Evolutionary conservation across 352 stramenopile genomes (phyloP).

Genomic region (Globisporangium iwayamae): DNA sequence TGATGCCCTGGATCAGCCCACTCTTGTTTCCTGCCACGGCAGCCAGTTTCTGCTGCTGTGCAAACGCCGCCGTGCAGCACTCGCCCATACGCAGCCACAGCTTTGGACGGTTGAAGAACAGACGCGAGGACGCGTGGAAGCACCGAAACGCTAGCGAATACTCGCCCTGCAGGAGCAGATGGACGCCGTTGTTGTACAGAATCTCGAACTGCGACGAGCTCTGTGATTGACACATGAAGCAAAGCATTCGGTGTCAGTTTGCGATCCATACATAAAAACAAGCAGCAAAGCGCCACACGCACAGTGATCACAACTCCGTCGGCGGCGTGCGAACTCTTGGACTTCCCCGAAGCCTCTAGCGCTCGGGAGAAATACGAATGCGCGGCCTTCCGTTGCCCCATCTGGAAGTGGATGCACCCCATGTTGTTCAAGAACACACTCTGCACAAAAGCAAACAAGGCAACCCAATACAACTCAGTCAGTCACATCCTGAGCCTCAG

Average conservation of each 20-base stretch:
- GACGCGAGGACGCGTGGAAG: slow-evolving; percentile 83
- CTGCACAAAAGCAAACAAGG: slow-evolving; percentile 20
- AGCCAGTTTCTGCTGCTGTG: slow-evolving; percentile 60
- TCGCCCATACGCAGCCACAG: slow-evolving; percentile 91
- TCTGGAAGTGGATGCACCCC: slow-evolving; percentile 91
- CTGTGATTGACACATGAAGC: slow-evolving; percentile 15
- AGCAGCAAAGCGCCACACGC: slow-evolving; percentile 5
- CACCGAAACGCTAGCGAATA: slow-evolving; percentile 85
- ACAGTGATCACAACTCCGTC: slow-evolving; percentile 52
- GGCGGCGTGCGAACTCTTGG: slow-evolving; percentile 36
- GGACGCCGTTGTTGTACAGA: slow-evolving; percentile 91
- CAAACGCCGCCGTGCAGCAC: slow-evolving; percentile 85
- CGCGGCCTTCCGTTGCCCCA: slow-evolving; percentile 86
- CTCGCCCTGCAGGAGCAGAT: slow-evolving; percentile 83
- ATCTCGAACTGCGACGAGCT: slow-evolving; percentile 85
- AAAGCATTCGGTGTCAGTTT: background rate
- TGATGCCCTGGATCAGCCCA: slow-evolving; percentile 71
- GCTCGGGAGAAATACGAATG: slow-evolving; percentile 90
- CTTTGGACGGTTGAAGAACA: slow-evolving; percentile 91
- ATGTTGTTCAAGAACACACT: slow-evolving; percentile 89
- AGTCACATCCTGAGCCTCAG: background rate
- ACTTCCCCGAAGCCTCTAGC: slow-evolving; percentile 59
- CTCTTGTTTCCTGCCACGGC: slow-evolving; percentile 73
- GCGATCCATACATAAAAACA: background rate
- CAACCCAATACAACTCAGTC: background rate